Evolutionary conservation across 1,284 basidiomycete species (phyloP), one percentile per base, ranked within the genome.

Genomic region (Ceratobasidium theobromae): DNA sequence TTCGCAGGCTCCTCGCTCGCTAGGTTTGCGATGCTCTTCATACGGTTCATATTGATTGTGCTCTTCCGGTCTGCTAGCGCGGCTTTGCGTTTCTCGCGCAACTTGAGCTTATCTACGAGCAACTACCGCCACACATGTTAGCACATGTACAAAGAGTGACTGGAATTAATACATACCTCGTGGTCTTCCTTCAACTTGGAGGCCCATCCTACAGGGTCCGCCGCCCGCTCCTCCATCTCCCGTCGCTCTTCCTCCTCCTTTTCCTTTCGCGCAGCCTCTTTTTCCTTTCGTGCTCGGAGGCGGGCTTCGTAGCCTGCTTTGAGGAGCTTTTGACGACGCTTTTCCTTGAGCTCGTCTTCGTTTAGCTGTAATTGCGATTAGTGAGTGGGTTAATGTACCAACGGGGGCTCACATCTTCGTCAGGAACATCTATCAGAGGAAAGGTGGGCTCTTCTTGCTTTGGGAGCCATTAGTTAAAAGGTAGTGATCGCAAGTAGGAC

Each of bases 301-400:
- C 97, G 87, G 0, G 96, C 95, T 67, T 99, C 97, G 77, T 91
- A 95, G 0, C 93, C 94, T 0, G 95, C 94, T 77, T 98, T 99
- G 80, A 97, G 81, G 38, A 99, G 80, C 69, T 87, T 89, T 76
- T 99, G 97, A 71, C 89, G 91, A 72, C 89, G 88, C 79, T 99
- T 99, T 77, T 99, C 97, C 75, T 93, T 98, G 52, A 98, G 74
- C 14, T 87, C 84, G 52, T 98, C 95, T 74, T 98, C 95, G 72
- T 93, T 93, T 21, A 99, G 83, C 84, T 91, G 67, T n/a, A n/a
- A 28, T 1, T n/a, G 30, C 8, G 0, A n/a, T 35, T 6, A 40
- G n/a, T 9, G 27, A 35, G 4, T 3, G 28, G 30, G 28, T 55
- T 32, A 65, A 65, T 16, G 40, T 16, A 27, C 12, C 16, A 35